These are phyloP conservation scores for Crithidia sp. DNA, from an alignment of 208 protist species.

Conservation along the genomic window DNA sequence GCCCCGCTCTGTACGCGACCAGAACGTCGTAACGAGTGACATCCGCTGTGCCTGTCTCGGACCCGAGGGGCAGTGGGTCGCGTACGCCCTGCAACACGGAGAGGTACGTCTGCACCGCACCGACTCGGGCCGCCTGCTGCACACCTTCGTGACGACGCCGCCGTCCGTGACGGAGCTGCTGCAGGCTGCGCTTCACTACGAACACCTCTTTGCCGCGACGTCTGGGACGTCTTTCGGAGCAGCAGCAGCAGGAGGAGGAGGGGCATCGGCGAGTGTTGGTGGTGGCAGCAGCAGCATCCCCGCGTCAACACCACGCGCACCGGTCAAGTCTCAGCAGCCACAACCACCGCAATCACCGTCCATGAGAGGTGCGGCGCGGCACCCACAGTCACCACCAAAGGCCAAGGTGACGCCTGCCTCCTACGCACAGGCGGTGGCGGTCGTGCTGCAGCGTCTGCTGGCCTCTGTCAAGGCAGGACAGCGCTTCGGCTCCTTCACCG, in stretches of 20 bases:
- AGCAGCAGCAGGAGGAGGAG: too few species aligned
- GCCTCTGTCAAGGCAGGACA: constrained; percentile 13
- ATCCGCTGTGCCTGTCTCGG: constrained; percentile 69
- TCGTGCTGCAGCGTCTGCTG: constrained; percentile 63
- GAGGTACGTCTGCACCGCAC: constrained; percentile 79
- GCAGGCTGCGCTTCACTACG: constrained; percentile 55
- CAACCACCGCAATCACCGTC: too few species aligned
- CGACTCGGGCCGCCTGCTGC: constrained; percentile 69
- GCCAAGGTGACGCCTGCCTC: constrained; percentile 14
- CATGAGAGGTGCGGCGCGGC: too few species aligned
- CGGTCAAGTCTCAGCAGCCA: background rate
- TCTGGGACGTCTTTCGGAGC: background rate
- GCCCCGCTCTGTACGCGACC: constrained; percentile 20
- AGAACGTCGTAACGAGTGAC: constrained; percentile 32
- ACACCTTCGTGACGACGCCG: constrained; percentile 73
- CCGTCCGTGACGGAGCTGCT: constrained; percentile 70
- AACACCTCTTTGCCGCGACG: constrained; percentile 48
- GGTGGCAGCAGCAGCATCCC: background rate
- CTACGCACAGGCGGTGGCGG: constrained; percentile 53
- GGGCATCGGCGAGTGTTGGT: too few species aligned
- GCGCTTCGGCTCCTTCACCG: constrained; percentile 12
- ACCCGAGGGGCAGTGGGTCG: constrained; percentile 57
- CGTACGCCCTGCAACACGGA: constrained; percentile 72
- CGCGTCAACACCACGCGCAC: background rate
- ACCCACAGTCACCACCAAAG: constrained; percentile 4